A percentile compares a stretch with the other conserved stretches of the same genome.
These are phyloP conservation scores for Penicillium pulvis DNA, from an alignment of 495 filamentous ascomycete genomes.

Conservation along the genomic window DNA sequence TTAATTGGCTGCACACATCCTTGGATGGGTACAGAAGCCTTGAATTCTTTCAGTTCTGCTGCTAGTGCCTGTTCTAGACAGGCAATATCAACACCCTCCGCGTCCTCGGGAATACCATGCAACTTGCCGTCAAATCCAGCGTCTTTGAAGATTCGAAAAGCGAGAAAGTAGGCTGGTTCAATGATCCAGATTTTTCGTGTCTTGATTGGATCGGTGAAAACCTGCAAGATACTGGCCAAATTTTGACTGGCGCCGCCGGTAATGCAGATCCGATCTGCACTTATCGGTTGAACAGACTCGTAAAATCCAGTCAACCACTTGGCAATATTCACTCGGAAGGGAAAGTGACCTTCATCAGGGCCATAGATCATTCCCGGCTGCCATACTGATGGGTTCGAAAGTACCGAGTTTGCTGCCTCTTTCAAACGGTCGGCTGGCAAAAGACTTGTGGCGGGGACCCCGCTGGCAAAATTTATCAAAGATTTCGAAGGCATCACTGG, in stretches of 20 bases:
- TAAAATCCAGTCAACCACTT: conserved; percentile 64
- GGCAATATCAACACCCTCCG: conserved; percentile 60
- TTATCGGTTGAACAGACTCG: conserved; percentile 15
- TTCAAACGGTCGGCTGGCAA: conserved; percentile 58
- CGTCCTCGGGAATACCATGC: conserved; percentile 63
- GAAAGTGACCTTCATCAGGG: conserved; percentile 65
- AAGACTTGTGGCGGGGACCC: conserved; percentile 63
- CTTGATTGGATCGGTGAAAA: conserved; percentile 65
- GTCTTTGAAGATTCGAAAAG: conserved; percentile 68
- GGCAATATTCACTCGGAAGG: conserved; percentile 59
- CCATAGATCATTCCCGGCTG: conserved; percentile 65
- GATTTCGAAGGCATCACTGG: neutral
- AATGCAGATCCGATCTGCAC: conserved; percentile 62
- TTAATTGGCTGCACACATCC: conserved; percentile 22
- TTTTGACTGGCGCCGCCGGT: conserved; percentile 68
- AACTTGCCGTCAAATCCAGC: conserved; percentile 54
- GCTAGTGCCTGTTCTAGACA: conserved; percentile 36
- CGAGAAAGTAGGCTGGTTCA: conserved; percentile 69
- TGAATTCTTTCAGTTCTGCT: neutral
- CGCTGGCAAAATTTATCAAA: conserved; percentile 59
- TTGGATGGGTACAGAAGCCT: neutral
- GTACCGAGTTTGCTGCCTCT: conserved; percentile 48
- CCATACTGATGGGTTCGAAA: conserved; percentile 53
- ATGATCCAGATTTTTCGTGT: conserved; percentile 67
- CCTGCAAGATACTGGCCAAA: conserved; percentile 59